These are phyloP conservation scores for Taiozyma sp. DNA, from an alignment of 1,139 yeast genomes.

Conservation along the genomic window DNA sequence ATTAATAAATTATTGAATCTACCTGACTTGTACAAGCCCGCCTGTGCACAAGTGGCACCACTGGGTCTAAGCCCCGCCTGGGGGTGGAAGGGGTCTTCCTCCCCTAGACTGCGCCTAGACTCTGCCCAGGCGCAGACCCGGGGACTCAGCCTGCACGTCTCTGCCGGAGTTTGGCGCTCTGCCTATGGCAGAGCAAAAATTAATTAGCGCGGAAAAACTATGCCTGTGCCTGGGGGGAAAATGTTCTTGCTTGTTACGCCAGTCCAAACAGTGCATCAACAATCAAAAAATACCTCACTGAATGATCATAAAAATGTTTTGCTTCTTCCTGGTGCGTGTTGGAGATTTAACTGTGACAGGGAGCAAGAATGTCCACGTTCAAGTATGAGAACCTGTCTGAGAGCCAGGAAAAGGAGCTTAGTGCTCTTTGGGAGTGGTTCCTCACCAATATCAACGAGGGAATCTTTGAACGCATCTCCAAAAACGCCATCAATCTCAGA, in stretches of 20 bases:
- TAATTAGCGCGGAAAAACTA: neutral
- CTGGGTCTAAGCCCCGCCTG: too few relatives aligned
- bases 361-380: conserved; percentile 5
- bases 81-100: too few relatives aligned
- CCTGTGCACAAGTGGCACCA: too few relatives aligned
- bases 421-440: conserved; percentile 9
- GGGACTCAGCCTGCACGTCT: neutral
- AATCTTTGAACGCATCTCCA: conserved; percentile 5
- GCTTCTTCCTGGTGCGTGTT: neutral
- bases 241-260: neutral
- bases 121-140: too few relatives aligned
- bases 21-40: too few relatives aligned
- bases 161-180: neutral
- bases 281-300: neutral
- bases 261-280: neutral
- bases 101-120: too few relatives aligned
- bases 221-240: neutral
- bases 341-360: neutral
- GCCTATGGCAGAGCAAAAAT: neutral
- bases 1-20: too few relatives aligned
- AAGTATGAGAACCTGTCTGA: conserved; percentile 5
- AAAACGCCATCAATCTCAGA: conserved; percentile 1
- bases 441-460: conserved; percentile 7
- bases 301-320: neutral
- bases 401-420: conserved; percentile 1